phyloP scores from a whole-genome alignment of 2,329 filamentous ascomycete genomes.

The Sclerotiophoma versabilis region DNA sequence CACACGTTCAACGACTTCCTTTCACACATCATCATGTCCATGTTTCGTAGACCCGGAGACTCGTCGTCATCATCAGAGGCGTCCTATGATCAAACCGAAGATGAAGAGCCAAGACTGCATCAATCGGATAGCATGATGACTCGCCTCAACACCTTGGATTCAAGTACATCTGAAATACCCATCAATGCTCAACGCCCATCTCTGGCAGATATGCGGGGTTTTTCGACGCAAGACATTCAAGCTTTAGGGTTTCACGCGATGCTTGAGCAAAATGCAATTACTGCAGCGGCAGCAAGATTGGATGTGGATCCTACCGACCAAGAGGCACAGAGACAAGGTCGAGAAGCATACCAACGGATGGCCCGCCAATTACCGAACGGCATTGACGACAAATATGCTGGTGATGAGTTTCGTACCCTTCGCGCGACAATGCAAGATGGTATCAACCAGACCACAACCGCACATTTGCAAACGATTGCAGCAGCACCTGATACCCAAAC shows the following conservation, averaged over 20 bases:
- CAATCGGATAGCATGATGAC: constrained; percentile 33
- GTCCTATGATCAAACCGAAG: constrained; percentile 29
- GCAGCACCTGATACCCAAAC: constrained; percentile 33
- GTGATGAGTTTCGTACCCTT: constrained; percentile 47
- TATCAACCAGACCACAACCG: constrained; percentile 41
- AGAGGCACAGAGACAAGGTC: constrained; percentile 47
- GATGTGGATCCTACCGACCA: constrained; percentile 43
- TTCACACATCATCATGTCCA: constrained; percentile 29
- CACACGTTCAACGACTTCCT: neutral
- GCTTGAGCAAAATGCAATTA: constrained; percentile 54
- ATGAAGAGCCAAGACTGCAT: constrained; percentile 24
- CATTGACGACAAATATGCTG: constrained; percentile 48
- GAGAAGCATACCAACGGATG: constrained; percentile 49
- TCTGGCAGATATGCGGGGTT: constrained; percentile 25
- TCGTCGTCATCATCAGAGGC: constrained; percentile 36
- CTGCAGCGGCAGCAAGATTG: constrained; percentile 49
- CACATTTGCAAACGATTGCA: constrained; percentile 34
- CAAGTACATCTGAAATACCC: constrained; percentile 26
- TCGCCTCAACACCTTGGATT: constrained; percentile 39
- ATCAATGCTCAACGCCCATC: constrained; percentile 18
- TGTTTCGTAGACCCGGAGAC: constrained; percentile 46
- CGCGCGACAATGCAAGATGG: constrained; percentile 48
- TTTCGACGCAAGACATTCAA: constrained; percentile 36
- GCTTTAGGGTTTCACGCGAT: constrained; percentile 55
- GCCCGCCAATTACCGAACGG: constrained; percentile 49